These are phyloP conservation scores for Edhazardia aedis DNA, from an alignment of 371 early-diverging fungal genomes.

Conservation along the genomic window DNA sequence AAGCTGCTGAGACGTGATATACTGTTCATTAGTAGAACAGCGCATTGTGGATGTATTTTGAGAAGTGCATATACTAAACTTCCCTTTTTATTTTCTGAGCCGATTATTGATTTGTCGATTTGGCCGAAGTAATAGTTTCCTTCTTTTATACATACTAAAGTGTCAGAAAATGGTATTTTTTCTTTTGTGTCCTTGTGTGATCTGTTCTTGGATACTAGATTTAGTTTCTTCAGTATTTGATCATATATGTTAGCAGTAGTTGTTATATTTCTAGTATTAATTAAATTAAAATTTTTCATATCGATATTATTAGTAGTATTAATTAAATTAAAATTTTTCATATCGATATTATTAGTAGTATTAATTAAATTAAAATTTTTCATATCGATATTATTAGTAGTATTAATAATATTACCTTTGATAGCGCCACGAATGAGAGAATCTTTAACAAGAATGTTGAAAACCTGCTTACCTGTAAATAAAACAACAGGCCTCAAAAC, in stretches of 20 bases:
- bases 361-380: too few relatives aligned
- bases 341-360: neutral
- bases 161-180: slow-evolving; percentile 51
- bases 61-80: slow-evolving; percentile 71
- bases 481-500: slow-evolving; percentile 44
- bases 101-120: slow-evolving; percentile 75
- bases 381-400: neutral
- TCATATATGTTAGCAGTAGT: too few relatives aligned
- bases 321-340: too few relatives aligned
- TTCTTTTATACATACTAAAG: slow-evolving; percentile 63
- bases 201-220: slow-evolving; percentile 11
- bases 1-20: slow-evolving; percentile 71
- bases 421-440: neutral
- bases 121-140: slow-evolving; percentile 76
- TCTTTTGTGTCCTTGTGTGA: slow-evolving; percentile 3
- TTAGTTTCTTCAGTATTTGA: neutral
- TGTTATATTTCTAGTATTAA: neutral
- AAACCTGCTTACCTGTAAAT: slow-evolving; percentile 53
- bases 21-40: slow-evolving; percentile 72
- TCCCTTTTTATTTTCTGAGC: slow-evolving; percentile 69
- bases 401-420: neutral
- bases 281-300: neutral
- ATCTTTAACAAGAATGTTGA: slow-evolving; percentile 56
- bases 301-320: neutral
- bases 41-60: slow-evolving; percentile 60